phyloP scores from a whole-genome alignment of 2,329 filamentous ascomycete species.

The Nothophaeocryptopus gaeumannii region DNA sequence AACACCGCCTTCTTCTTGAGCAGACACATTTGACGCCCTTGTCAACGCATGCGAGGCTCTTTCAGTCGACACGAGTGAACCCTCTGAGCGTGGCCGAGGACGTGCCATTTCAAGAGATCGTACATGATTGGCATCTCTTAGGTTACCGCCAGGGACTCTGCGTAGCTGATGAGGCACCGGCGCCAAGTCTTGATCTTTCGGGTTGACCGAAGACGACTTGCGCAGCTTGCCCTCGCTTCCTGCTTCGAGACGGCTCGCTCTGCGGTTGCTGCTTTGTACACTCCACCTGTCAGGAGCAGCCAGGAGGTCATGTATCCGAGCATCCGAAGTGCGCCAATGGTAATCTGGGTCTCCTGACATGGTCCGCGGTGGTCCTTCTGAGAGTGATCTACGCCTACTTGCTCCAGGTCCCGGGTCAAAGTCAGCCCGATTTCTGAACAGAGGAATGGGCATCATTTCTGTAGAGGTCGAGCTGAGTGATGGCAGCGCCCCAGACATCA shows the following conservation, averaged over 20 bases:
- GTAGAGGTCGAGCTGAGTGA: conserved; percentile 28
- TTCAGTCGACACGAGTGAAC: conserved; percentile 23
- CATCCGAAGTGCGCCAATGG: conserved; percentile 16
- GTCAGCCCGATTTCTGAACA: conserved; percentile 22
- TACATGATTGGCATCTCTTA: conserved; percentile 47
- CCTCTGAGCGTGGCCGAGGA: conserved; percentile 45
- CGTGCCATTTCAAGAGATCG: conserved; percentile 43
- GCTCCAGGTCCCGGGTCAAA: conserved; percentile 4
- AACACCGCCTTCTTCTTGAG: conserved; percentile 16
- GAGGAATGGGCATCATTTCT: conserved; percentile 27
- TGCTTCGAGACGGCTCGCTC: neutral
- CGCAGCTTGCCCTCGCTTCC: conserved; percentile 12
- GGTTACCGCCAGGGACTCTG: conserved; percentile 48
- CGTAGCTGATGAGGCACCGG: conserved; percentile 40
- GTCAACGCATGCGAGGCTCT: neutral
- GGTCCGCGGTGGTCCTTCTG: conserved; percentile 9
- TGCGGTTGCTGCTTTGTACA: conserved; percentile 5
- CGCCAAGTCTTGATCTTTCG: conserved; percentile 35
- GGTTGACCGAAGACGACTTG: conserved; percentile 43
- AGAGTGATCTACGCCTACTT: conserved; percentile 2
- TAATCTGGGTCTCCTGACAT: conserved; percentile 6
- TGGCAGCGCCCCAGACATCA: conserved; percentile 25
- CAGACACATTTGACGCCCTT: conserved; percentile 3
- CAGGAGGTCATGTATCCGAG: conserved; percentile 29
- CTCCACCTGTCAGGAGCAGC: conserved; percentile 25